Percentiles rank a stretch among this genome's conserved stretches.
Evolutionary conservation across 108 stramenopile genomes (phyloP).

Genomic region (Discostella pseudostelligera): DNA sequence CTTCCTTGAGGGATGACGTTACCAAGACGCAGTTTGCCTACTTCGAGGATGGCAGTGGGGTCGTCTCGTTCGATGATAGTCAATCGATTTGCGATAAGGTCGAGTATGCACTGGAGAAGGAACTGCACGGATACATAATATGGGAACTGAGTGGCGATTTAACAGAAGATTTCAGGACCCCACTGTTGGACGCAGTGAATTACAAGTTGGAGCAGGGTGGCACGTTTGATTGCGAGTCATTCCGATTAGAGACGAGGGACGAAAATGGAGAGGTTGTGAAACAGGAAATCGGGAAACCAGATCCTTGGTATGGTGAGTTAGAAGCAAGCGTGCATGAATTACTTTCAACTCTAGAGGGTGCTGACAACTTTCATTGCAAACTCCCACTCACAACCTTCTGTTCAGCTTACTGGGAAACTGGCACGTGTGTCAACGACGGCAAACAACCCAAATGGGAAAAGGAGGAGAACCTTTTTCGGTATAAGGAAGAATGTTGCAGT

Average conservation of each 20-base stretch:
- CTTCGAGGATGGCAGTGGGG: conserved; percentile 37
- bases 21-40: conserved; percentile 48
- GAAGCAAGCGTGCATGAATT: not conserved
- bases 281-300: conserved; percentile 10
- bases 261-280: conserved; percentile 29
- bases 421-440: conserved; percentile 38
- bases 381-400: not conserved
- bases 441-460: conserved; percentile 37
- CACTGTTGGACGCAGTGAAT: conserved; percentile 46
- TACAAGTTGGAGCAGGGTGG: conserved; percentile 42
- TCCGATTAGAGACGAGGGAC: conserved; percentile 26
- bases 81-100: conserved; percentile 49
- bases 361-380: not conserved
- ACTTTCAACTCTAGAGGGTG: not conserved
- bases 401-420: conserved; percentile 31
- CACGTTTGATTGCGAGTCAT: conserved; percentile 26
- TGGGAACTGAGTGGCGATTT: conserved; percentile 50
- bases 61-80: conserved; percentile 45
- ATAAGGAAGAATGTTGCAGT: conserved; percentile 39
- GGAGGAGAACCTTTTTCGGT: conserved; percentile 35
- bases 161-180: conserved; percentile 33
- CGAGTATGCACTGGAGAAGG: conserved; percentile 30
- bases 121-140: conserved; percentile 27
- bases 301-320: conserved; percentile 48
- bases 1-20: conserved; percentile 40